Conservation (phyloP, 2,329 filamentous ascomycete species). For the Capronia coronata region DNA sequence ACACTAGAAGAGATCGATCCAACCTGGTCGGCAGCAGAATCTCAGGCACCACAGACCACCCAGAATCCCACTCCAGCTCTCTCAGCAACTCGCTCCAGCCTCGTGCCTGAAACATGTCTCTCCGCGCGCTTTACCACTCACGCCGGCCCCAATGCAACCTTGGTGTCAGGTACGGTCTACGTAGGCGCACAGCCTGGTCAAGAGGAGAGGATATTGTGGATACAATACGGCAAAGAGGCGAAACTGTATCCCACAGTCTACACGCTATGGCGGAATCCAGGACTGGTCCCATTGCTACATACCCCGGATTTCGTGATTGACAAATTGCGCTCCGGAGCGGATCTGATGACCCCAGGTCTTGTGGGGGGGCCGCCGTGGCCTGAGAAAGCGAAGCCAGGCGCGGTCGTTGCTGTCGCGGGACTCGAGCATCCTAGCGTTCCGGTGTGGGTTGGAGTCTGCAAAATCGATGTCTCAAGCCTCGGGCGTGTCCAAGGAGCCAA, state of each 20-base stretch:
- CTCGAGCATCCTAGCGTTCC: constrained; percentile 55
- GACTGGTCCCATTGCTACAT: constrained; percentile 57
- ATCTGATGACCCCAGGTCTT: constrained; percentile 63
- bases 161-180: constrained; percentile 59
- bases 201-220: constrained; percentile 59
- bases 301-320: constrained; percentile 55
- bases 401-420: constrained; percentile 58
- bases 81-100: constrained; percentile 49
- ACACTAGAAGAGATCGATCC: constrained; percentile 31
- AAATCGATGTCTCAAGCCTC: constrained; percentile 54
- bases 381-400: constrained; percentile 50
- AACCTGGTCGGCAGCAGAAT: constrained; percentile 39
- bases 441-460: constrained; percentile 58
- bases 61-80: constrained; percentile 43
- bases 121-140: constrained; percentile 62
- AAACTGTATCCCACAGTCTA: constrained; percentile 51
- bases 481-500: constrained; percentile 52
- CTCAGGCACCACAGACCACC: constrained; percentile 30
- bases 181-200: constrained; percentile 53
- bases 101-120: constrained; percentile 58
- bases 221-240: constrained; percentile 51
- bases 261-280: constrained; percentile 59
- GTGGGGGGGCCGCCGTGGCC: constrained; percentile 60
- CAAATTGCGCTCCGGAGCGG: constrained; percentile 59
- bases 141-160: constrained; percentile 53